Evolutionary conservation across 148 eudicot species (phyloP).

Genomic region (Selenicereus undatus): DNA sequence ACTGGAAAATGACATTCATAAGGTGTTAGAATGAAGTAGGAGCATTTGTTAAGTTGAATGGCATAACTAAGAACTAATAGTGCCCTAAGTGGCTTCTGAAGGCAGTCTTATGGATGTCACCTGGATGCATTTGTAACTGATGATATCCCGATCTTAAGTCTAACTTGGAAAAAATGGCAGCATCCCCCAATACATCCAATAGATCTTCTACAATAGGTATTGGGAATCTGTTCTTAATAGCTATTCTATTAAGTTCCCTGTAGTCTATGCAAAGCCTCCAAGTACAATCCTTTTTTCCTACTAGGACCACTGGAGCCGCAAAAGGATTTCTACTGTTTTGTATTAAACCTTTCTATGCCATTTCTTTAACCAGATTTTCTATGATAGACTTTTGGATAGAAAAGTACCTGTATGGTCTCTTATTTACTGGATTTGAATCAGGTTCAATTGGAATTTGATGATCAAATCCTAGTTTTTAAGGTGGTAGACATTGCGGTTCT

Average conservation of each 20-base stretch:
- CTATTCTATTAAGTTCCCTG: not conserved
- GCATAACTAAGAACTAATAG: no score
- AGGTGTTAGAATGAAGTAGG: no score
- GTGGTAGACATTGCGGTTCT: not conserved
- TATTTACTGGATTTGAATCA: not conserved
- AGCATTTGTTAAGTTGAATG: no score
- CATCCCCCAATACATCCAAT: not conserved
- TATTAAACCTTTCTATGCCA: not conserved
- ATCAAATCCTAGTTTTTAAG: not conserved
- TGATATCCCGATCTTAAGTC: not conserved
- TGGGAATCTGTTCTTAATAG: not conserved
- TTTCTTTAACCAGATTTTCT: not conserved
- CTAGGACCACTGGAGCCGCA: not conserved
- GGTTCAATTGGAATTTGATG: not conserved
- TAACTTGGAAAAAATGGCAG: not conserved
- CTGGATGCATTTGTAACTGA: no score
- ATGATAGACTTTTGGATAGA: not conserved
- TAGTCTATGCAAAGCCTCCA: not conserved
- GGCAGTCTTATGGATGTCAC: no score
- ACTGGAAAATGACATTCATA: no score
- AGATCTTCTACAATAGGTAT: not conserved
- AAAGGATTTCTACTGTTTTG: not conserved
- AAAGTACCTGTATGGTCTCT: not conserved
- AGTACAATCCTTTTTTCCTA: not conserved
- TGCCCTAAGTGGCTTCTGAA: no score